A percentile compares a stretch with the other conserved stretches of the same genome.
phyloP scores from a whole-genome alignment of 164 flowering plant species.

The Stephania japonica region DNA sequence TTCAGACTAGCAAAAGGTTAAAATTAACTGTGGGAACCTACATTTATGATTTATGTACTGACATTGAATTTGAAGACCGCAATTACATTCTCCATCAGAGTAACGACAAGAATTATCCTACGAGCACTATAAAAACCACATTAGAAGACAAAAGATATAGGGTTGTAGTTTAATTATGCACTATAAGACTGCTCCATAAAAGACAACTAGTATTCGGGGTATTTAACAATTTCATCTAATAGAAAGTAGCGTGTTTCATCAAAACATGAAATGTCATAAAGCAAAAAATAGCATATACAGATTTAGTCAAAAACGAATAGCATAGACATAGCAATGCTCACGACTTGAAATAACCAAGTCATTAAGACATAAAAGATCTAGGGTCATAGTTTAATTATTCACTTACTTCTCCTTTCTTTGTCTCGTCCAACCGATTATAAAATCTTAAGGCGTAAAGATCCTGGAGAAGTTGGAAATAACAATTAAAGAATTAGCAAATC shows the following conservation, averaged over 20 bases:
- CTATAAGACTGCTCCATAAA: background rate
- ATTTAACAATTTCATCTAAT: too few species aligned
- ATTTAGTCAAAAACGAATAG: background rate
- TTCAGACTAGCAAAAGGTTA: background rate
- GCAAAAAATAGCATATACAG: background rate
- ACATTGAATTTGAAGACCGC: background rate
- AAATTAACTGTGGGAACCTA: background rate
- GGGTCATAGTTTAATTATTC: constrained; percentile 2
- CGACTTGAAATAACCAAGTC: constrained; percentile 1
- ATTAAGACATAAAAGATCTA: background rate
- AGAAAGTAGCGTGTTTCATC: background rate
- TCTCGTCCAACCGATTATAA: constrained; percentile 78
- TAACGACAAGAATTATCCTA: background rate
- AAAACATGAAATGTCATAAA: background rate
- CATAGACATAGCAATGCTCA: background rate
- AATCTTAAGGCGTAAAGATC: constrained; percentile 76
- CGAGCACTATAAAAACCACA: background rate
- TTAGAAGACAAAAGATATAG: too few species aligned
- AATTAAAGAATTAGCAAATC: constrained; percentile 8
- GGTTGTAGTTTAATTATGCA: too few species aligned
- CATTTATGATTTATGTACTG: background rate
- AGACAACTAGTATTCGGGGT: too few species aligned
- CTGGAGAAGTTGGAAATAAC: constrained; percentile 26
- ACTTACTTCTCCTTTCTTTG: constrained; percentile 91
- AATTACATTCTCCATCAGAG: background rate